These are phyloP conservation scores for Oryza coarctata DNA, from an alignment of 176 grass and related monocot genomes.

Conservation along the genomic window DNA sequence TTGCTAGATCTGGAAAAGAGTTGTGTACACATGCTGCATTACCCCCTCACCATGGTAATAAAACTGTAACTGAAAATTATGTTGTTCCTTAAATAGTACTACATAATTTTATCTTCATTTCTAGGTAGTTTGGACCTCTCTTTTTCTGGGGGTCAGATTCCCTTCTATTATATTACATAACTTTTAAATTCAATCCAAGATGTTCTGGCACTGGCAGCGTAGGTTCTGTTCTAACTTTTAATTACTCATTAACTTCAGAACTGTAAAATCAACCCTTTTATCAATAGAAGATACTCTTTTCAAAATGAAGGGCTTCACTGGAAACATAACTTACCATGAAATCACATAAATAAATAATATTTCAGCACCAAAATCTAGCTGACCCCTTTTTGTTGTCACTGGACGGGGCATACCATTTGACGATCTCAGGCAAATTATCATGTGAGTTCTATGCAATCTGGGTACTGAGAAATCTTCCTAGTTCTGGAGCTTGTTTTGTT, in stretches of 20 bases:
- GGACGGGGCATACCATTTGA: constrained; percentile 25
- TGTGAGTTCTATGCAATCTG: background rate
- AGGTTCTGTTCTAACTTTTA: background rate
- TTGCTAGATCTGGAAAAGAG: background rate
- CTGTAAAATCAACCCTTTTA: background rate
- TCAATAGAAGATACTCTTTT: constrained; percentile 15
- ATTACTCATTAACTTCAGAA: background rate
- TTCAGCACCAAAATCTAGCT: constrained; percentile 29
- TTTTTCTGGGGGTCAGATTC: background rate
- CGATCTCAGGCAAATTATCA: background rate
- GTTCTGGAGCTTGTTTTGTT: constrained; percentile 22
- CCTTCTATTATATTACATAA: constrained; percentile 9
- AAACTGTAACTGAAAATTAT: background rate
- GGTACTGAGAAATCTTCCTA: constrained; percentile 18
- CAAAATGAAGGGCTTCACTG: constrained; percentile 3
- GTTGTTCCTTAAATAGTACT: background rate
- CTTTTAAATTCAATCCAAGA: constrained; percentile 4
- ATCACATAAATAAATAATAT: constrained; percentile 15
- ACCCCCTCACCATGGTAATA: background rate
- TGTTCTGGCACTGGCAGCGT: background rate
- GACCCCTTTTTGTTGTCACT: background rate
- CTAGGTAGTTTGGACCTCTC: background rate
- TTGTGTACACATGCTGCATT: background rate
- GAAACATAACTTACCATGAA: constrained; percentile 8
- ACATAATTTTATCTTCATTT: constrained; percentile 4